Conservation (phyloP, 2,329 filamentous ascomycete genomes). For the Clonostachys chloroleuca region DNA sequence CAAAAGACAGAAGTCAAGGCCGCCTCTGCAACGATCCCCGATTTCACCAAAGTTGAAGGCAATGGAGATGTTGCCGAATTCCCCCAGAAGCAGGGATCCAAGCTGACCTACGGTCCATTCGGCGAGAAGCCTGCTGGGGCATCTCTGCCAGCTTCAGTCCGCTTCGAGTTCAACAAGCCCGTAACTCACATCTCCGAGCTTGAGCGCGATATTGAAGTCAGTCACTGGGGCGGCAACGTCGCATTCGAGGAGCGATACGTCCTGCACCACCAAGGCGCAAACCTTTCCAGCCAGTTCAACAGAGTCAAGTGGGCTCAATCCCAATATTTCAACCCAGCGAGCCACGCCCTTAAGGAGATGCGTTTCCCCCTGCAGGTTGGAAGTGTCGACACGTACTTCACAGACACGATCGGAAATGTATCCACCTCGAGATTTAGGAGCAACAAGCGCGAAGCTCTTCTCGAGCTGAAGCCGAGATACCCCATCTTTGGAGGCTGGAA, state of each 20-base stretch:
- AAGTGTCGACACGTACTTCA: slow-evolving; percentile 87
- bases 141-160: slow-evolving; percentile 66
- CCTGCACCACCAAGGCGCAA: slow-evolving; percentile 81
- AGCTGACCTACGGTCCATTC: slow-evolving; percentile 88
- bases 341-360: slow-evolving; percentile 76
- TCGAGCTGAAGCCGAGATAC: slow-evolving; percentile 91
- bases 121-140: slow-evolving; percentile 76
- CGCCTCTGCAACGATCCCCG: slow-evolving; percentile 70
- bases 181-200: slow-evolving; percentile 74
- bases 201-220: slow-evolving; percentile 90
- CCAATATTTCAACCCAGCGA: slow-evolving; percentile 72
- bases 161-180: slow-evolving; percentile 95
- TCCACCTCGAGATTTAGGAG: slow-evolving; percentile 86
- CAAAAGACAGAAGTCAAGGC: slow-evolving; percentile 98
- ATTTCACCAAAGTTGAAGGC: slow-evolving; percentile 70
- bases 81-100: slow-evolving; percentile 79
- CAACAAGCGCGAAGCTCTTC: slow-evolving; percentile 70
- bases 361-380: slow-evolving; percentile 75
- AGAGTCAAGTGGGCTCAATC: slow-evolving; percentile 71
- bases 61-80: slow-evolving; percentile 55
- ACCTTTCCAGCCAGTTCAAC: slow-evolving; percentile 68
- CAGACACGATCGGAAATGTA: slow-evolving; percentile 93
- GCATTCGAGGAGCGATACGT: slow-evolving; percentile 94
- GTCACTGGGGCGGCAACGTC: slow-evolving; percentile 96
- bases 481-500: slow-evolving; percentile 98